Evolutionary conservation across 331 rosid genomes (phyloP), one percentile per base, ranked within the genome.

Genomic region (Cydonia oblonga): DNA sequence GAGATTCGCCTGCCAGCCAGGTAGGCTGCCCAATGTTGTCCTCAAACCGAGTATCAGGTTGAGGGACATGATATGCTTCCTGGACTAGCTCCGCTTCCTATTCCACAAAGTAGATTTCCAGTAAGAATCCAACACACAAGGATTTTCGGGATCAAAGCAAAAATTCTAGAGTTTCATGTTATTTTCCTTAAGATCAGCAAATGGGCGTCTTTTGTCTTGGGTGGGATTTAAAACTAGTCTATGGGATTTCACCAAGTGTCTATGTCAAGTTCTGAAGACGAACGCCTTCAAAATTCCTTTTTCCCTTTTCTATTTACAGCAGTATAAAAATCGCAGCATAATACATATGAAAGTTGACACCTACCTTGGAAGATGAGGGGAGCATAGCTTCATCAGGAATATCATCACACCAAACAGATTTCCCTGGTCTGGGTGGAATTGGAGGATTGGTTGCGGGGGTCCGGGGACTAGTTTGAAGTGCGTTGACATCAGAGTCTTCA

Each of bases 1-100:
- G 96, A 52, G 90, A 91, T 84, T 87, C 96, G 9, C 90, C 97
- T 11, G 92, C 95, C 72, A 93, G 65, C 87, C 95, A 91, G 71
- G 72, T 73, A 16, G 72, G 68, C 69, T 75, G 78, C 24, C 72
- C 83, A 4, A 52, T 7, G 33, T 63, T 75, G 70, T 77, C 80
- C 73, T 81, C 84, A 25, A 40, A 79, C 64, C 28, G 74, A 79
- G 38, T 9, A 73, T 70, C 71, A 19, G 70, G 49, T 44, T 66
- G 78, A 38, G 74, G 74, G 73, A 74, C 70, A 46, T 44, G 73
- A 75, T 81, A 68, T 56, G 26, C 74, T 40, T 65, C 83, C 1
- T 71, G 80, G 56, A 59, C 20, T 64, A 20, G 62, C 61, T 80
- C 81, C 68, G 26, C 75, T 64, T 75, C 93, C 98, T 90, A 70